Evolutionary conservation across 2,329 filamentous ascomycete genomes (phyloP), one percentile per base, ranked within the genome.

Genomic region (Coccinonectria pachysandricola): DNA sequence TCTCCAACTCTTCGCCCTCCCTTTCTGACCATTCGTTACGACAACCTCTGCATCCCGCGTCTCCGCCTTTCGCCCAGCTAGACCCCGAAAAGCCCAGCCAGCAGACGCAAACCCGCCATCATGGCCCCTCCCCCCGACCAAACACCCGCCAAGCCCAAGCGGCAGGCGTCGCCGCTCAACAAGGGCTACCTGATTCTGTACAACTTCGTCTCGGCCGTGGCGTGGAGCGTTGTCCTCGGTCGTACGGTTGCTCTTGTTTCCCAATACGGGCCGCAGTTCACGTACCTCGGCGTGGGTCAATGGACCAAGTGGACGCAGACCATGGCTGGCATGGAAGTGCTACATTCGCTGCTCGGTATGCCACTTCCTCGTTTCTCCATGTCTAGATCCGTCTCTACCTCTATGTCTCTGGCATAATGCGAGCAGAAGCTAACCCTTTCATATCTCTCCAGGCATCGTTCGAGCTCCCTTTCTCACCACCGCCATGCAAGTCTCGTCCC

Each of bases 381-480:
- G 15, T n/a, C n/a, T n/a, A n/a, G n/a, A n/a, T n/a, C n/a, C n/a
- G n/a, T n/a, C n/a, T n/a, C n/a, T n/a, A n/a, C n/a, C n/a, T n/a
- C n/a, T n/a, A n/a, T n/a, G n/a, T n/a, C n/a, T n/a, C n/a, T n/a
- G n/a, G n/a, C n/a, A n/a, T n/a, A n/a, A n/a, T n/a, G n/a, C n/a
- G n/a, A n/a, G n/a, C n/a, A n/a, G n/a, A n/a, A n/a, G n/a, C n/a
- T n/a, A n/a, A n/a, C n/a, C n/a, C n/a, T n/a, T n/a, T n/a, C 17
- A 18, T 16, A 11, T 14, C 11, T 23, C 16, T 7, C 4, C 27
- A 87, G 83, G 84, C 31, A 54, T 96, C 47, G 88, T 98, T 27
- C 76, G 88, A 46, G 79, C 88, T 2, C 86, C 88, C 2, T 55
- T 95, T 45, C 43, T 79, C 43, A 96, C 91, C 5, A 96, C 91